Conservation (phyloP, 2,329 filamentous ascomycete genomes). For the Myriosclerotinia scirpicola region DNA sequence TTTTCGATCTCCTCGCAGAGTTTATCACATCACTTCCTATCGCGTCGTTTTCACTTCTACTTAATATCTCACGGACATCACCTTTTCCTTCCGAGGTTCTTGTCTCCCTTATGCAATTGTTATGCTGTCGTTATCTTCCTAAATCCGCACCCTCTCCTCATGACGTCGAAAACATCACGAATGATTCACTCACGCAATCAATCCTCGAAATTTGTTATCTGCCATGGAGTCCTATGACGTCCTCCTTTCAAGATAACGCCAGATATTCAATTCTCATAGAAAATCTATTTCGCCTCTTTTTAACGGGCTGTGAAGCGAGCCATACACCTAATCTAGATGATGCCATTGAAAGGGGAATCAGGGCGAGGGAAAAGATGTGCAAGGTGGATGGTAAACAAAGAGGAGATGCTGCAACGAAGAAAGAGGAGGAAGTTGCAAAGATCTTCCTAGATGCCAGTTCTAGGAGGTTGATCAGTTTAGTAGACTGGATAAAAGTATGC, state of each 20-base stretch:
- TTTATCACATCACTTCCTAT: slow-evolving; percentile 44
- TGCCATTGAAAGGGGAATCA: slow-evolving; percentile 54
- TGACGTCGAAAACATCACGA: slow-evolving; percentile 28
- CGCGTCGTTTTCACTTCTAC: slow-evolving; percentile 44
- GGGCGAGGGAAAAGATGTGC: slow-evolving; percentile 48
- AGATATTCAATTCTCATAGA: slow-evolving; percentile 58
- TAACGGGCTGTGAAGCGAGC: slow-evolving; percentile 39
- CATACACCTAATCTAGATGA: slow-evolving; percentile 41
- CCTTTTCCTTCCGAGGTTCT: slow-evolving; percentile 43
- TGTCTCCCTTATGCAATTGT: slow-evolving; percentile 52
- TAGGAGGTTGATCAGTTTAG: slow-evolving; percentile 40
- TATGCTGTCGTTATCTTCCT: slow-evolving; percentile 51
- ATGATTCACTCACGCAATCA: slow-evolving; percentile 48
- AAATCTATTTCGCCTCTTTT: slow-evolving; percentile 50
- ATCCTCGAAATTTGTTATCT: slow-evolving; percentile 55
- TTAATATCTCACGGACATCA: slow-evolving; percentile 44
- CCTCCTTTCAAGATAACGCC: slow-evolving; percentile 53
- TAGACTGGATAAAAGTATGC: slow-evolving; percentile 29
- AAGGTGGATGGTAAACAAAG: slow-evolving; percentile 45
- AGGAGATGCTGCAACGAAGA: slow-evolving; percentile 39
- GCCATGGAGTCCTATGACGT: slow-evolving; percentile 52
- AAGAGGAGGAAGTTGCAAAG: slow-evolving; percentile 33
- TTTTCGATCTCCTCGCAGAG: slow-evolving; percentile 50
- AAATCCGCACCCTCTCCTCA: slow-evolving; percentile 43
- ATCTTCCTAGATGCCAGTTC: slow-evolving; percentile 35